Conservation (phyloP, 177 flowering plant genomes). For the Tripterygium wilfordii region DNA sequence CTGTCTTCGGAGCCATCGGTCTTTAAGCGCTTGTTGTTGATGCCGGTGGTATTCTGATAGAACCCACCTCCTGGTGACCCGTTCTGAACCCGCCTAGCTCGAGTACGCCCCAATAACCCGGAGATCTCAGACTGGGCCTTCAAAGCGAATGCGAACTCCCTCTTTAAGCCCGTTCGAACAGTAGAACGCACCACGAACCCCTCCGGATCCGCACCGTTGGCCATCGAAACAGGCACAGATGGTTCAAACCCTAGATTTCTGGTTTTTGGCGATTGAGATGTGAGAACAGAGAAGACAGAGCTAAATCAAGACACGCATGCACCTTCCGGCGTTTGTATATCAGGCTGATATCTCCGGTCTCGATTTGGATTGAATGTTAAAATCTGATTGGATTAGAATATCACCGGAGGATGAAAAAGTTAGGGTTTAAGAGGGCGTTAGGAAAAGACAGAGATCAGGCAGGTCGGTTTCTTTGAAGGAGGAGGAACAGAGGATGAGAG, state of each 20-base stretch:
- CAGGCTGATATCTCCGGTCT: background rate
- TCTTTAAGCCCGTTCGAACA: constrained; percentile 56
- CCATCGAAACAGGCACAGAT: too few relatives aligned
- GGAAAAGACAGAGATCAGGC: background rate
- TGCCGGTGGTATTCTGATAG: too few relatives aligned
- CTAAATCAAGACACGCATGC: too few relatives aligned
- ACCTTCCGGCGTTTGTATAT: background rate
- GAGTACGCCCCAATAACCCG: constrained; percentile 47
- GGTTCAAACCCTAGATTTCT: too few relatives aligned
- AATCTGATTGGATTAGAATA: too few relatives aligned
- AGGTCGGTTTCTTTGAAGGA: background rate
- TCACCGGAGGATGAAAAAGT: background rate
- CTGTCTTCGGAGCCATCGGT: constrained; percentile 1
- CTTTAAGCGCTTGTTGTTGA: background rate
- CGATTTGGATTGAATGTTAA: background rate
- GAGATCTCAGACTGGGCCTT: constrained; percentile 42
- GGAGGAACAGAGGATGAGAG: constrained; percentile 4
- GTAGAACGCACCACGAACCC: constrained; percentile 35
- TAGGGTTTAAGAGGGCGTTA: background rate
- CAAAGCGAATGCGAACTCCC: constrained; percentile 66
- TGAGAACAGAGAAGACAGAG: too few relatives aligned
- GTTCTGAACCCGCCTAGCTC: constrained; percentile 21
- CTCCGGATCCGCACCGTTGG: constrained; percentile 35
- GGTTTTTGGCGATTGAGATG: too few relatives aligned
- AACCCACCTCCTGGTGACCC: background rate